Evolutionary conservation across 805 yeast species (phyloP).

Genomic region (Wickerhamiella nectarea): DNA sequence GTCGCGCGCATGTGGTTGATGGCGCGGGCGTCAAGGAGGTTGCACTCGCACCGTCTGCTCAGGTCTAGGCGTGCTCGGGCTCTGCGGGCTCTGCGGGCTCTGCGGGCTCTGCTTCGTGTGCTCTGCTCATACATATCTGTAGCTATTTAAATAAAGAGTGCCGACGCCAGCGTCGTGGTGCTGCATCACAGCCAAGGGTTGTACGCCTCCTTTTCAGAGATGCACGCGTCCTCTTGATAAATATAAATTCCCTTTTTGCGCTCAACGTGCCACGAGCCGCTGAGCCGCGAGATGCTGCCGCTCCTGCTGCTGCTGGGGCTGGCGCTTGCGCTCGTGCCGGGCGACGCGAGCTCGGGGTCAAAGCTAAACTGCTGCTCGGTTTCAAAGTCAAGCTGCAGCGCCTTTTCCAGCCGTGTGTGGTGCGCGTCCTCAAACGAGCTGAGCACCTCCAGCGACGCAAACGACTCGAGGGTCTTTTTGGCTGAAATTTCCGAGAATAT

Average conservation of each 20-base stretch:
- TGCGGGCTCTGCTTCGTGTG: no score
- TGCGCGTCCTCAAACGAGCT: no score
- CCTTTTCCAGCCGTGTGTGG: not conserved
- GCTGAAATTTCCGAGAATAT: constrained; percentile 2
- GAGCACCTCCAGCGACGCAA: no score
- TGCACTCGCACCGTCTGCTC: not conserved
- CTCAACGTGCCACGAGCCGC: constrained; percentile 2
- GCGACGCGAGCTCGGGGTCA: constrained; percentile 1
- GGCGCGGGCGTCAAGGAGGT: constrained; percentile 36
- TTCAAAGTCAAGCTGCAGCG: constrained; percentile 4
- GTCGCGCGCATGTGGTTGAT: constrained; percentile 51
- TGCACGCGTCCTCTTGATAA: constrained; percentile 6
- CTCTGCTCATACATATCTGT: no score
- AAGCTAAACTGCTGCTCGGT: not conserved
- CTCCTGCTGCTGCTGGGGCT: constrained; percentile 1
- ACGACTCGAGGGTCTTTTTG: not conserved
- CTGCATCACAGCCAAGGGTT: constrained; percentile 7
- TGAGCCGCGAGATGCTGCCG: no score
- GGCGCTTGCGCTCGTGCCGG: constrained; percentile 1
- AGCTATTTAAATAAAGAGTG: not conserved
- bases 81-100: no score
- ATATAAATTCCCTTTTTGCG: constrained; percentile 4
- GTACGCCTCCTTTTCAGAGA: constrained; percentile 4
- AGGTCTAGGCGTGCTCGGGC: not conserved
- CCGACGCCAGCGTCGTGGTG: not conserved